Conservation (phyloP, 805 yeast genomes). For the Metschnikowia kunwiensis region DNA sequence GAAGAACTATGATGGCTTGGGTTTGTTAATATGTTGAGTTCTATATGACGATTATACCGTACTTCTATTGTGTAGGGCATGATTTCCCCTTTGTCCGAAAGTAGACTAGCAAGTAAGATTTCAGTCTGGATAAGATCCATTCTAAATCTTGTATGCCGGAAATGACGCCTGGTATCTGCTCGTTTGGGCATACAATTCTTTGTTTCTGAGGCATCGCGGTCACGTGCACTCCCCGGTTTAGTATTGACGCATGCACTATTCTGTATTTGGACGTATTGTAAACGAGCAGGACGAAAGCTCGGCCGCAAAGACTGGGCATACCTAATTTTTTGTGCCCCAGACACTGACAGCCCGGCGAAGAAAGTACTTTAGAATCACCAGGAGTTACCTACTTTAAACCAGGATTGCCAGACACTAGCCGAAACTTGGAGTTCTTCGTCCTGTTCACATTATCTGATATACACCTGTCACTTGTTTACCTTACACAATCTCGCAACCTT, state of each 20-base stretch:
- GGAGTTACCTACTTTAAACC: too few relatives aligned
- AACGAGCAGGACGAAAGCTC: slow-evolving; percentile 2
- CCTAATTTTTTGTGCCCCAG: slow-evolving; percentile 1
- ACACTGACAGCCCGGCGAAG: too few relatives aligned
- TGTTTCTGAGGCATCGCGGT: neutral
- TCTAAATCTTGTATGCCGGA: slow-evolving; percentile 7
- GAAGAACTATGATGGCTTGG: neutral
- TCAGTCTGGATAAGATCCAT: neutral
- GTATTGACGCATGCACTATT: slow-evolving; percentile 2
- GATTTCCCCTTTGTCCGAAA: too few relatives aligned
- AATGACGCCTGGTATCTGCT: slow-evolving; percentile 4
- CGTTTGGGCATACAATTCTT: neutral
- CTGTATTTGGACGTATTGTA: slow-evolving; percentile 5
- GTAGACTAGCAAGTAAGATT: too few relatives aligned
- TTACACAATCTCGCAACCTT: too few relatives aligned
- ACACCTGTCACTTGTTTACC: too few relatives aligned
- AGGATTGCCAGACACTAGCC: too few relatives aligned
- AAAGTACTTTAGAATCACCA: too few relatives aligned
- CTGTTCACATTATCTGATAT: too few relatives aligned
- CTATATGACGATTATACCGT: too few relatives aligned
- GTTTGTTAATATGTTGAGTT: neutral
- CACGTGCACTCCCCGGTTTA: slow-evolving; percentile 3
- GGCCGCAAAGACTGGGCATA: neutral
- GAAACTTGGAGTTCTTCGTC: too few relatives aligned
- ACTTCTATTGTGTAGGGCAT: too few relatives aligned